A percentile compares a stretch with the other conserved stretches of the same genome.
Conservation (phyloP, 257 asterid species). For the Leptodermis oblonga region DNA sequence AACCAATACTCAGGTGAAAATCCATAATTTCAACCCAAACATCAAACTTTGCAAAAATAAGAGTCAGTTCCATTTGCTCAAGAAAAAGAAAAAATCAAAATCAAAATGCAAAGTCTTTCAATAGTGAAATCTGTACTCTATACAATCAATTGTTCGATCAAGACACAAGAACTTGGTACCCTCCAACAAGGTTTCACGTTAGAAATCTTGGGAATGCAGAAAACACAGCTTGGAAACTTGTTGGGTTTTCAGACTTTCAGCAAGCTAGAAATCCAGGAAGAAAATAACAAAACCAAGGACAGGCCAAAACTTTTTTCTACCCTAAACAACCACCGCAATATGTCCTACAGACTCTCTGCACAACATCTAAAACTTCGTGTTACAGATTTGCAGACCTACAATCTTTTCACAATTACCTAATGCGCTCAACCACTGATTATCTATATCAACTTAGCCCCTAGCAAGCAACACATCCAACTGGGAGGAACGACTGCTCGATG, state of each 20-base stretch:
- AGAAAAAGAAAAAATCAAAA: too few relatives aligned
- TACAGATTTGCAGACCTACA: slow-evolving; percentile 2
- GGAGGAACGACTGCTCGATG: slow-evolving; percentile 28
- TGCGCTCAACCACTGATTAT: neutral
- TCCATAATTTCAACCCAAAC: too few relatives aligned
- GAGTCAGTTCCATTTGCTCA: too few relatives aligned
- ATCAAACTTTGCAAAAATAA: too few relatives aligned
- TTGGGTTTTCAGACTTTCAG: neutral
- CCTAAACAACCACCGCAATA: neutral
- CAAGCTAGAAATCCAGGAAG: neutral
- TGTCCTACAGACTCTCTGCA: slow-evolving; percentile 14
- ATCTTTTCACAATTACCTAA: slow-evolving; percentile 8
- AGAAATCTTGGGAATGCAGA: too few relatives aligned
- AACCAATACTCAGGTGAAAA: too few relatives aligned
- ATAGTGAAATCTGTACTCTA: neutral
- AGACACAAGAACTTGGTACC: neutral
- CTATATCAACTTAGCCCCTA: slow-evolving; percentile 50
- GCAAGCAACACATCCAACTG: slow-evolving; percentile 73
- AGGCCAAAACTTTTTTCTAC: neutral
- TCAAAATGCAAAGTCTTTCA: too few relatives aligned
- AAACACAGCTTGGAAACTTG: too few relatives aligned
- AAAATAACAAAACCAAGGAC: neutral
- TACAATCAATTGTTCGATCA: neutral
- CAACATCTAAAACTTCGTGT: slow-evolving; percentile 14
- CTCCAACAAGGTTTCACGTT: neutral